Conservation (phyloP, 768 basidiomycete genomes). For the Russula compacta region DNA sequence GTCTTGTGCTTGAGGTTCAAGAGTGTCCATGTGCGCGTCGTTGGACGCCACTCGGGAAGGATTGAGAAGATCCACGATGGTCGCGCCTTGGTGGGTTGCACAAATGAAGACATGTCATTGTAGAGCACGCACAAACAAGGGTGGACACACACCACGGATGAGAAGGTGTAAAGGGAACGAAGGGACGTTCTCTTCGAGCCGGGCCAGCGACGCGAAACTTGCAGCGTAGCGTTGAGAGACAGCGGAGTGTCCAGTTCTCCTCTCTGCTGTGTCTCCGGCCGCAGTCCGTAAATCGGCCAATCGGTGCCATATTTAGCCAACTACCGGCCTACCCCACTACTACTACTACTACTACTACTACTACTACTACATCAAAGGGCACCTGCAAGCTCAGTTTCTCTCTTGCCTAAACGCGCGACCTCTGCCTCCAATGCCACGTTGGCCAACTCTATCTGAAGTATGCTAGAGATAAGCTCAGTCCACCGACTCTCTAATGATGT, state of each 20-base stretch:
- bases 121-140: background rate
- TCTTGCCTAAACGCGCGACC: slow-evolving; percentile 48
- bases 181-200: background rate
- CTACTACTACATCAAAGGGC: slow-evolving; percentile 16
- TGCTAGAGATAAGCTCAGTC: slow-evolving; percentile 86
- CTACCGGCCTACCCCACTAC: slow-evolving; percentile 1
- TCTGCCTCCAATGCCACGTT: slow-evolving; percentile 83
- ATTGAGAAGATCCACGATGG: background rate
- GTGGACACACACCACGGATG: slow-evolving; percentile 8
- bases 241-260: background rate
- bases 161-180: background rate
- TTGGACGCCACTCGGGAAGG: slow-evolving; percentile 39
- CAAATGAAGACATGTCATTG: background rate
- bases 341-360: background rate
- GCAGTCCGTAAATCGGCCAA: background rate
- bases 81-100: background rate
- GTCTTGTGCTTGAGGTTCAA: slow-evolving; percentile 40
- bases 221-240: background rate
- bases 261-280: slow-evolving; percentile 6
- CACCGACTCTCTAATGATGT: slow-evolving; percentile 78
- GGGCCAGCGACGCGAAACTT: slow-evolving; percentile 4
- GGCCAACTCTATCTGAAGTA: slow-evolving; percentile 93
- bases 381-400: slow-evolving; percentile 53
- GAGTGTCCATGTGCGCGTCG: slow-evolving; percentile 78
- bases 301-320: slow-evolving; percentile 10